Evolutionary conservation across 805 yeast genomes (phyloP).

Genomic region (Lipomyces kockii): DNA sequence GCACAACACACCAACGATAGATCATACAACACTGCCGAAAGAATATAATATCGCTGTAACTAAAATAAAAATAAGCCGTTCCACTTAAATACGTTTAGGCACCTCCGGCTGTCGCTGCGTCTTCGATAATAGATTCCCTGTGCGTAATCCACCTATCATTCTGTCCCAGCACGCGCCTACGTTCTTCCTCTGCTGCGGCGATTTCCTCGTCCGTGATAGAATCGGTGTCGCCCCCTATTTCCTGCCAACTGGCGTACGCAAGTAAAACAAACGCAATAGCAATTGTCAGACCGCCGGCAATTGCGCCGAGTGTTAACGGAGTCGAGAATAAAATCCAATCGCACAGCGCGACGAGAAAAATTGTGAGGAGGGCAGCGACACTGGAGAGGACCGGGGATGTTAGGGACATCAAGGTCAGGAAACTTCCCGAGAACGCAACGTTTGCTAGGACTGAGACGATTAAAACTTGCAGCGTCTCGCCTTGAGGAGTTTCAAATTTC

Average conservation of each 20-base stretch:
- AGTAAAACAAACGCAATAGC: constrained; percentile 70
- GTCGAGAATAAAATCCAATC: constrained; percentile 74
- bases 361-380: constrained; percentile 72
- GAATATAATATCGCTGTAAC: not conserved
- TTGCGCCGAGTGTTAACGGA: constrained; percentile 57
- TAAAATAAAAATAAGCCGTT: not conserved
- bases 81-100: not conserved
- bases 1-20: not conserved
- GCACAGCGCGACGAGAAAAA: constrained; percentile 74
- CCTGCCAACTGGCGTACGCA: constrained; percentile 50
- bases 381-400: constrained; percentile 82
- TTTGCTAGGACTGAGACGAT: constrained; percentile 63
- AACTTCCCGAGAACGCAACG: constrained; percentile 69
- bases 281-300: constrained; percentile 71
- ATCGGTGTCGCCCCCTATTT: constrained; percentile 20
- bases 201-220: constrained; percentile 28
- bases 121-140: constrained; percentile 15
- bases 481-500: constrained; percentile 57
- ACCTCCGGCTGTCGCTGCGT: constrained; percentile 10
- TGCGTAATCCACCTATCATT: constrained; percentile 17
- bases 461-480: constrained; percentile 53
- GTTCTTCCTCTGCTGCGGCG: constrained; percentile 6
- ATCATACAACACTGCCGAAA: not conserved
- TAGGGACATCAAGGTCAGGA: constrained; percentile 76
- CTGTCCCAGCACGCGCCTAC: constrained; percentile 4